Evolutionary conservation across 2,329 filamentous ascomycete genomes (phyloP).

Genomic region (Microdochium nivale): DNA sequence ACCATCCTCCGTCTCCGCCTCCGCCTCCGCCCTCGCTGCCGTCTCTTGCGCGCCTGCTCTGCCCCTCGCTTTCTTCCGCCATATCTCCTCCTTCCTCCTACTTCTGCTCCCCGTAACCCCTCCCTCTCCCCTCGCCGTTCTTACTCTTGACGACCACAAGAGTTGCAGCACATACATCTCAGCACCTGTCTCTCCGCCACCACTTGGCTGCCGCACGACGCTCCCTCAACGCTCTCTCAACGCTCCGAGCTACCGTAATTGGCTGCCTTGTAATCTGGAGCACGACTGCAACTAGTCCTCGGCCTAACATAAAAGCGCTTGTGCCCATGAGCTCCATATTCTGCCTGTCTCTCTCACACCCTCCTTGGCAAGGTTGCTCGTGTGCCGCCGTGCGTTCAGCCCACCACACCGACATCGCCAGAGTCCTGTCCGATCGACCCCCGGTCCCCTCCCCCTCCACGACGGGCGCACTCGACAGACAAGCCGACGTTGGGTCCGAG

Average conservation of each 20-base stretch:
- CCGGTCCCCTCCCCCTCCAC: too few species aligned
- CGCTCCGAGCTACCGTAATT: background rate
- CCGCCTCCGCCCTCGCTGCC: background rate
- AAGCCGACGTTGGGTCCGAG: too few species aligned
- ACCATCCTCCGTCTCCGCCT: background rate
- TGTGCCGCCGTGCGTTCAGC: background rate
- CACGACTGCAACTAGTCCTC: background rate
- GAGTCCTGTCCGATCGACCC: background rate
- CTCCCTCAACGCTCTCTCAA: background rate
- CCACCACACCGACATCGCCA: constrained; percentile 1
- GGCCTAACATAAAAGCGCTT: background rate
- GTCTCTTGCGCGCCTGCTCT: background rate
- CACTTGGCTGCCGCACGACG: background rate
- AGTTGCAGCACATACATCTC: background rate
- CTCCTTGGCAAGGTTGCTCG: background rate
- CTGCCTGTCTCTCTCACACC: background rate
- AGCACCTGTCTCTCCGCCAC: background rate
- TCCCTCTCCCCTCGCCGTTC: background rate
- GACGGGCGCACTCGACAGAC: too few species aligned
- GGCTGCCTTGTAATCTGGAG: background rate
- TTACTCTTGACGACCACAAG: too few species aligned
- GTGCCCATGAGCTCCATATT: background rate
- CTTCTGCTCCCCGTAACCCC: background rate
- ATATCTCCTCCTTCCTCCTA: background rate
- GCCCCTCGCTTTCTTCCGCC: background rate